Evolutionary conservation across 805 yeast genomes (phyloP), one percentile per base, ranked within the genome.

Genomic region (Suhomyces tanzawaensis): DNA sequence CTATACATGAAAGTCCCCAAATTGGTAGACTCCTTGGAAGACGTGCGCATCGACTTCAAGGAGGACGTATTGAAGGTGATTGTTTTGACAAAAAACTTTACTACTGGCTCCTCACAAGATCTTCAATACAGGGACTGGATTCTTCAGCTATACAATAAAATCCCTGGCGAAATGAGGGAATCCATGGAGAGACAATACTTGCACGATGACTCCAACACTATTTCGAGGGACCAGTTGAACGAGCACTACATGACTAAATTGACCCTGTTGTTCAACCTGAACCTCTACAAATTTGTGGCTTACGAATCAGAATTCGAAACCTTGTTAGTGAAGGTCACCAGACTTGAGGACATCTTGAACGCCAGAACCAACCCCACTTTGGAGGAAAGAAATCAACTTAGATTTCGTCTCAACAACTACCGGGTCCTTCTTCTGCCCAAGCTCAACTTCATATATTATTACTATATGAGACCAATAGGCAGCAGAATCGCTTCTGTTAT

Each of bases 11-110:
- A 72, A 41, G 70, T 89, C 0, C 84, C 87, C 0, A 60, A 57
- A 14, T 53, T 76, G 5, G 73, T 79, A 40, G 90, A 85, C 44
- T 67, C 70, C 4, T 69, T 77, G 43, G 80, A 77, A 36, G 95
- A 86, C 42, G 66, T 84, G 1, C 75, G 74, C 46, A 69, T 79
- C 41, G 72, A 75, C 36, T 76, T 80, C 52, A 74, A 75, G 36
- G 95, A 86, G 41, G 74, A 77, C 3, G 76, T 80, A 9, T 71
- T 80, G 4, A 77, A 79, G 44, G 77, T 85, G 8, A 56, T 69
- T 35, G 71, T 81, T 0, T 61, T 85, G 29, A 63, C 66, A 30
- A 67, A 72, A 23, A 64, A 72, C 43, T 72, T 69, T 39, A 69
- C 74, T 11, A 37, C 43, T 9, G 46, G 48, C 7, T 29, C 45